Base-by-base conservation (phyloP, 2,329 filamentous ascomycete species). In the Colletotrichum brevisporum region DNA sequence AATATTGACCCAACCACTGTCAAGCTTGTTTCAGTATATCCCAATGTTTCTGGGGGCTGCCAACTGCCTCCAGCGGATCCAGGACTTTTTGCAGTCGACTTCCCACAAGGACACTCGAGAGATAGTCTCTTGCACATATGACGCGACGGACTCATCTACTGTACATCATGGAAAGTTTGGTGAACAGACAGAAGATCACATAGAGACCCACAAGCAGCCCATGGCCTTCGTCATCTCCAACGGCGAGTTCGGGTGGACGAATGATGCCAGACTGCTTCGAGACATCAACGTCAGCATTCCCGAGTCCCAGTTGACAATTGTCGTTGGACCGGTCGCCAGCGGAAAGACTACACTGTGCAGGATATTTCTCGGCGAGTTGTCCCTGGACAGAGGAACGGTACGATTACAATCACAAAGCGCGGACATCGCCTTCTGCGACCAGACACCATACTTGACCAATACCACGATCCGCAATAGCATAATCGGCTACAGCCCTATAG, bases 401-500 rank as follows among this genome's bases (percentile, higher is more conserved):
- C 41, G 16, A 5, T 15, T 43, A 4, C 41, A 43, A 43, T n/a
- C 41, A 5, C 13, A 12, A 5, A 43, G 41, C 2, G 41, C 41
- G 13, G 41, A 43, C 16, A 69, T 75, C 15, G 75, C 59, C 48
- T 73, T 52, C 71, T 81, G 71, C 69, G 71, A 1, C 71, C 77
- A 9, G 74, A 75, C 75, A 36, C 72, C 51, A 36, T 81, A 72
- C 24, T 43, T 60, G 18, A 13, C 31, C 10, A 81, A 80, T 26
- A 75, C 64, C 4, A 76, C 76, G 0, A 71, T 81, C 18, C 18
- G 26, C 15, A 16, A 52, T 2, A 52, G 18, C 50, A 27, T 52
- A 2, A 24, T 52, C 18, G 18, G n/a, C 15, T 24, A 15, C 18
- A 24, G 50, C 50, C 18, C 15, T 13, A 12, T 43, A 5, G 41